Base-by-base conservation (phyloP, 805 yeast species). In the Teunomyces lycoperdinae region DNA sequence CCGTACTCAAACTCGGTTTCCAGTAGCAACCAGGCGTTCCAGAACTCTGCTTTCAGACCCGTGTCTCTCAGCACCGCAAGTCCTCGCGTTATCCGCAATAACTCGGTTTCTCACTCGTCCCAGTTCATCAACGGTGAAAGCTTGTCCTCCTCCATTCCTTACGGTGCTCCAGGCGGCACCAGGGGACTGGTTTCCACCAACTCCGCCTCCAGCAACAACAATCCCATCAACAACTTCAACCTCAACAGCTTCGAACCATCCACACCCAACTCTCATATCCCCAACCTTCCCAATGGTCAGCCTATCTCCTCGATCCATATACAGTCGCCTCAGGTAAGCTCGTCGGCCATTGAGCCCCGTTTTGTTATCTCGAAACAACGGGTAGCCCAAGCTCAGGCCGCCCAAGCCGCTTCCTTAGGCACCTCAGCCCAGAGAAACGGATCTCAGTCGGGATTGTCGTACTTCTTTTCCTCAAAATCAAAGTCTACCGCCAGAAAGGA, bases 321-420 rank as follows among this genome's bases (percentile, higher is more conserved):
- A 47, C 83, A 82, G 46, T 85, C 91, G 0, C 94, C 94, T 3
- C 79, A 76, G 45, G 86, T 86, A 5, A 54, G 55, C 46, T 64
- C 80, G 5, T 67, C 80, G 14, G 76, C 82, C 29, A 83, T 90
- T n/a, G 97, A 89, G 61, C 87, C 95, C 11, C 76, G 96, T 38
- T 89, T 90, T 61, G 82, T 90, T 43, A 85, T 90, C 34, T 87
- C 95, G 9, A 82, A 88, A 58, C 94, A 85, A 51, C 79, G 87
- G 46, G 81, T 84, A 20, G 83, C 76, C 40, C 82, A 71, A 53
- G 78, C 73, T 14, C 81, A 76, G 55, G 79, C 77, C 28, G 64
- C 62, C 4, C 61, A 61, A 26, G 55, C 54, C 16, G 77, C 77
- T 2, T 61, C 69, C 3, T 55, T 63, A 34, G 55, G 70, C 27